Percentiles rank a stretch among this genome's conserved stretches.
Evolutionary conservation across 2,329 filamentous ascomycete genomes (phyloP).

Genomic region (Sarocladiaceae sp.): DNA sequence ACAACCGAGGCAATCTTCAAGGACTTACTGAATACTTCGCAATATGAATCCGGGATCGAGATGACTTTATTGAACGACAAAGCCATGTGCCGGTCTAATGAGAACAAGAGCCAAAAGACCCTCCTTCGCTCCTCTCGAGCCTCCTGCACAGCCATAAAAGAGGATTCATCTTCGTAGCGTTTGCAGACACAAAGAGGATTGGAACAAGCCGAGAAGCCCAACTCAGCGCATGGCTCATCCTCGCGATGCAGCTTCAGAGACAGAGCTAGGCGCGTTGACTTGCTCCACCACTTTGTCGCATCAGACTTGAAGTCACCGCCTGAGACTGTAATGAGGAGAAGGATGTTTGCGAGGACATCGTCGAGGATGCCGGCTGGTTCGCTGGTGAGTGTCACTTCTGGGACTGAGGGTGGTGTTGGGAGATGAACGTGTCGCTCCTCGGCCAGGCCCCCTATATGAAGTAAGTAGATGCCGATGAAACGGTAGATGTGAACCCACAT

Average conservation of each 20-base stretch:
- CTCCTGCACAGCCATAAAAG: conserved; percentile 26
- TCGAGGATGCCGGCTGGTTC: conserved; percentile 30
- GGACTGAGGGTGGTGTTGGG: conserved; percentile 17
- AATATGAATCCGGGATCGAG: conserved; percentile 39
- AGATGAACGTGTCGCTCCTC: conserved; percentile 19
- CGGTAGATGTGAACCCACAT: conserved; percentile 15
- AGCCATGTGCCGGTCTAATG: conserved; percentile 39
- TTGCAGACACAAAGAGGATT: conserved; percentile 26
- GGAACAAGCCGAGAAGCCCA: conserved; percentile 20
- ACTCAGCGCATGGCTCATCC: conserved; percentile 26
- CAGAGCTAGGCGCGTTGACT: conserved; percentile 31
- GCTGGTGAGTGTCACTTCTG: conserved; percentile 25
- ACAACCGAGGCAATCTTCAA: neutral
- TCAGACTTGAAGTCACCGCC: conserved; percentile 43
- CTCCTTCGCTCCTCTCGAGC: conserved; percentile 38
- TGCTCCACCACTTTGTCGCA: conserved; percentile 40
- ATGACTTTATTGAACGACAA: conserved; percentile 40
- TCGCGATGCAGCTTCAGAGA: conserved; percentile 31
- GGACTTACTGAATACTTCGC: conserved; percentile 29
- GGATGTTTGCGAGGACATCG: conserved; percentile 37
- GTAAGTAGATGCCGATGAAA: conserved; percentile 1
- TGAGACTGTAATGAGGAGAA: conserved; percentile 39
- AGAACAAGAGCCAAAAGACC: conserved; percentile 42
- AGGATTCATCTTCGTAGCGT: conserved; percentile 18
- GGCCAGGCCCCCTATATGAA: conserved; percentile 22